Percentiles rank a stretch among this genome's conserved stretches.
Evolutionary conservation across 139 green algal species (phyloP).

Genomic region (Trebouxia sp.): DNA sequence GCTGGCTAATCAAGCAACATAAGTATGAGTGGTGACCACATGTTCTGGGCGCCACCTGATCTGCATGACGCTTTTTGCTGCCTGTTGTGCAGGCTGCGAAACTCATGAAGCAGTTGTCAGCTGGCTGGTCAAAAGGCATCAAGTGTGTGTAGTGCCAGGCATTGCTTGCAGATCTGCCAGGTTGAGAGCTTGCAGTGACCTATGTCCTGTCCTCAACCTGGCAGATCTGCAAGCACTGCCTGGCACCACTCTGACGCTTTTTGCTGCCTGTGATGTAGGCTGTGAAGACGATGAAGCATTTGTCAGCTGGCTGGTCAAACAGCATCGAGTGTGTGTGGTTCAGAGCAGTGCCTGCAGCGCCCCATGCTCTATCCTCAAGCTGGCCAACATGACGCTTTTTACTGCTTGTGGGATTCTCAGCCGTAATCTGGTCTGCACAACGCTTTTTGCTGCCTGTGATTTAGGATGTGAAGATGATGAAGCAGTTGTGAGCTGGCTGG

Average conservation of each 20-base stretch:
- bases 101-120: constrained; percentile 77
- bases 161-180: constrained; percentile 75
- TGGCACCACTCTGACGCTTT: constrained; percentile 93
- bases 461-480: constrained; percentile 66
- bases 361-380: too few relatives aligned
- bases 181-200: too few relatives aligned
- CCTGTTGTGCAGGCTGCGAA: constrained; percentile 29
- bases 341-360: too few relatives aligned
- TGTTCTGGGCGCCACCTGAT: not conserved
- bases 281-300: too few relatives aligned
- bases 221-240: constrained; percentile 78
- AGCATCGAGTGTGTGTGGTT: not conserved
- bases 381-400: too few relatives aligned
- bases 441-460: too few relatives aligned
- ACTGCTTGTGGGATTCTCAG: too few relatives aligned
- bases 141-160: constrained; percentile 90
- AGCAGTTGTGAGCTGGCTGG: constrained; percentile 82
- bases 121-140: constrained; percentile 81
- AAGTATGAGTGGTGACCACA: not conserved
- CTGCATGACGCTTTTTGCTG: not conserved
- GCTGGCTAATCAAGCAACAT: not conserved
- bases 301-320: not conserved
- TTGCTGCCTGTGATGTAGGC: too few relatives aligned
- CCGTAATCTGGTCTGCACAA: too few relatives aligned
- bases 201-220: too few relatives aligned